Base-by-base conservation (phyloP, 139 green algal genomes). In the Trebouxia sp. region DNA sequence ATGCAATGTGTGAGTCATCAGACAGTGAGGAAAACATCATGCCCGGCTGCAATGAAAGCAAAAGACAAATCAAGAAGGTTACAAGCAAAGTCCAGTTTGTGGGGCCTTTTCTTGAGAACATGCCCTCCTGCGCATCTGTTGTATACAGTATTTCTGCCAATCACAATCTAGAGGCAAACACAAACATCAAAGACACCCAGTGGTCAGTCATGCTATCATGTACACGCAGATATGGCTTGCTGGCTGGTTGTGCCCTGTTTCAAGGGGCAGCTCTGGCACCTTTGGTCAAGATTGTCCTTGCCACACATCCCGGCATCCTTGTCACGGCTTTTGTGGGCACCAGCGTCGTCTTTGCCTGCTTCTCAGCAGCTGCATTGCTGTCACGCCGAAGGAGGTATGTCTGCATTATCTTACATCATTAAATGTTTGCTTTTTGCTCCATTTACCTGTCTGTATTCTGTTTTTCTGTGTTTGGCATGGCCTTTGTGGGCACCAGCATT, bases 311-410 rank as follows among this genome's bases (percentile, higher is more conserved):
- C 0, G 78, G 83, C 12, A 66, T 89, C 3, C 47, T 93, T 3
- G 26, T 92, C 7, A 89, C 81, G 11, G 91, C 88, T 17, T 79
- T 88, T 12, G 9, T 87, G 28, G 86, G 65, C 65, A 92, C 91
- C 9, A 38, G 76, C 2, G 50, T 84, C 30, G 56, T 96, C 3
- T 96, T 96, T 83, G 77, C 82, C 0, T 92, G 83, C 87, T 96
- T 96, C 89, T 84, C 62, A 8, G 82, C 84, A 38, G 86, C 90
- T 26, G 88, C 92, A 7, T 83, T 96, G 35, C 51, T 92, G 12
- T 87, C 88, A 14, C 79, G 70, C 26, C 88, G 92, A 24, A 84
- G 91, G 32, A 82, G 76, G 7, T 94, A 85, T 75, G 67, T 95
- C 5, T 93, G 47, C 47, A 53, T 43, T n/a, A 39, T 11, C 24